Conservation (phyloP, 139 green algal genomes). For the Picochlorum sp. region DNA sequence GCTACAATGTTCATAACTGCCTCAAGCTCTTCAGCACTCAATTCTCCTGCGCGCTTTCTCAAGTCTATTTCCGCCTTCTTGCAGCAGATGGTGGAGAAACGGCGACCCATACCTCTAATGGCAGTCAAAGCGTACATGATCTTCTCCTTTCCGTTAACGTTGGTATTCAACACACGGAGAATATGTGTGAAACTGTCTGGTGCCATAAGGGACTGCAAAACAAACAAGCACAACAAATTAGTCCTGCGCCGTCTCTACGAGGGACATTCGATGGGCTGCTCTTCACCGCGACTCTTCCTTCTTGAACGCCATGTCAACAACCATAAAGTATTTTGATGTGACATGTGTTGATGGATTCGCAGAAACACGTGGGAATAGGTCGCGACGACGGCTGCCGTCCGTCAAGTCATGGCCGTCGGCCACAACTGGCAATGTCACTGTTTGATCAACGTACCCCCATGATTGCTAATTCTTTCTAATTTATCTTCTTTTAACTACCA, state of each 20-base stretch:
- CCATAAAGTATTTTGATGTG: too few relatives aligned
- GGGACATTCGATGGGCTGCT: too few relatives aligned
- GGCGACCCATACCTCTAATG: slow-evolving; percentile 91
- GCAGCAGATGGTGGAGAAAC: slow-evolving; percentile 93
- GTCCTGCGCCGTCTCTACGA: neutral
- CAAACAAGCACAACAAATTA: neutral
- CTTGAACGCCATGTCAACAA: too few relatives aligned
- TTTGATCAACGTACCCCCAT: slow-evolving; percentile 1
- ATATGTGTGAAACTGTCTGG: slow-evolving; percentile 96
- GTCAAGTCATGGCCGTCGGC: too few relatives aligned
- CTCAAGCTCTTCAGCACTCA: slow-evolving; percentile 93
- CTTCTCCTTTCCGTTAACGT: slow-evolving; percentile 97
- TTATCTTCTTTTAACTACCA: neutral
- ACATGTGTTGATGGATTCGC: too few relatives aligned
- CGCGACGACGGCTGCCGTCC: too few relatives aligned
- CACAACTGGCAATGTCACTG: neutral
- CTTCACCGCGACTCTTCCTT: too few relatives aligned
- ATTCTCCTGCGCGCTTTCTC: slow-evolving; percentile 87
- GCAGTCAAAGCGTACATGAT: slow-evolving; percentile 96
- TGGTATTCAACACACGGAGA: slow-evolving; percentile 98
- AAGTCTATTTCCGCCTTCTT: slow-evolving; percentile 99
- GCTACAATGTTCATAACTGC: slow-evolving; percentile 93
- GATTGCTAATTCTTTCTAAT: neutral
- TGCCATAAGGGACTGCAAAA: slow-evolving; percentile 48
- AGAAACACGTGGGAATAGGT: too few relatives aligned